Evolutionary conservation across 2,329 filamentous ascomycete genomes (phyloP).

Genomic region (Bipolaris cookei): DNA sequence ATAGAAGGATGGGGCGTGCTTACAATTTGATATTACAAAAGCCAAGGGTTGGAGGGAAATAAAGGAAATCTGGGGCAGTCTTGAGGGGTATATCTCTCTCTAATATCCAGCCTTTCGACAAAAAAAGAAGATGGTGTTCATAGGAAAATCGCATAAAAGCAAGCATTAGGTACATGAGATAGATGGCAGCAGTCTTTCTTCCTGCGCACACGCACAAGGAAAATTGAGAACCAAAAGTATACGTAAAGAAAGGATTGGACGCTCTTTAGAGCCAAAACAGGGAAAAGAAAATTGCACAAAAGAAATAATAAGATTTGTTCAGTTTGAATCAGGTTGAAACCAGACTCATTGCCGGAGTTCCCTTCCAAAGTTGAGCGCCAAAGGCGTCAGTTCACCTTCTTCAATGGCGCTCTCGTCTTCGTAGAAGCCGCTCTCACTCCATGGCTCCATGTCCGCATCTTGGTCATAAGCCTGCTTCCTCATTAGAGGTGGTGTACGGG

Average conservation of each 20-base stretch:
- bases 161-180: conserved; percentile 7
- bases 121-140: background rate
- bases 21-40: background rate
- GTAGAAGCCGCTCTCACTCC: conserved; percentile 55
- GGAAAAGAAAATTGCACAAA: conserved; percentile 10
- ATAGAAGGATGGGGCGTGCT: background rate
- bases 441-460: conserved; percentile 61
- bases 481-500: conserved; percentile 62
- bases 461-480: conserved; percentile 64
- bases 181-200: background rate
- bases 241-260: conserved; percentile 3
- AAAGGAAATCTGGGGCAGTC: conserved; percentile 1
- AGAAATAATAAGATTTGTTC: conserved; percentile 4
- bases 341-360: conserved; percentile 27
- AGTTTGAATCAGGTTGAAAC: background rate
- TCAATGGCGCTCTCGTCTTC: conserved; percentile 58
- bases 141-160: background rate
- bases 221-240: conserved; percentile 1
- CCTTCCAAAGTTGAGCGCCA: conserved; percentile 43
- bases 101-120: conserved; percentile 5
- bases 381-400: conserved; percentile 47
- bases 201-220: background rate
- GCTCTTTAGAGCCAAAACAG: conserved; percentile 2
- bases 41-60: background rate
- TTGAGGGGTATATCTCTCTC: conserved; percentile 3